phyloP scores from a whole-genome alignment of 148 eudicot genomes.

The Suaeda aralocaspica region DNA sequence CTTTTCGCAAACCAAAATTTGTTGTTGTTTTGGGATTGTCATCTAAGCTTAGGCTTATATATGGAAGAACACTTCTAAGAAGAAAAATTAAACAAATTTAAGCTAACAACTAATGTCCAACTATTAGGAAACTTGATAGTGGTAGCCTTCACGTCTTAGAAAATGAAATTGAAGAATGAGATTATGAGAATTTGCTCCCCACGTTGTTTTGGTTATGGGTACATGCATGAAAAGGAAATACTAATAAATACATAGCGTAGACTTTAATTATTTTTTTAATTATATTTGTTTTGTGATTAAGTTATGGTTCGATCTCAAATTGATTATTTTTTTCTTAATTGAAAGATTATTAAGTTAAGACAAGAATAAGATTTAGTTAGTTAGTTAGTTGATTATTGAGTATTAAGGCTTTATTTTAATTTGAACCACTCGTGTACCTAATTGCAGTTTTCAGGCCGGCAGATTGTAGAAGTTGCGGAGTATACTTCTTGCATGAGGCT shows the following conservation, averaged over 20 bases:
- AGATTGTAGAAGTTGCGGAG: too few relatives aligned
- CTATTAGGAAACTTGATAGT: constrained; percentile 17
- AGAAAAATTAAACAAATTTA: background rate
- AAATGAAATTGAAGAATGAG: background rate
- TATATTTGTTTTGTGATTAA: background rate
- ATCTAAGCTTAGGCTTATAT: constrained; percentile 6
- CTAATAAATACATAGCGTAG: background rate
- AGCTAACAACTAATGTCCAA: constrained; percentile 3
- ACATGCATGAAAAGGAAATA: constrained; percentile 1
- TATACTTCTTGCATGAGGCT: too few relatives aligned
- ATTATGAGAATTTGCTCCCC: constrained; percentile 23
- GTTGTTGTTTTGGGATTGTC: background rate
- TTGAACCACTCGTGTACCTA: background rate
- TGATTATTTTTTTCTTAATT: background rate
- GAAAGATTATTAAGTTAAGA: background rate
- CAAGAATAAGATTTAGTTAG: constrained; percentile 4
- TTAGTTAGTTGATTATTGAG: background rate
- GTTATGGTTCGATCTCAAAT: too few relatives aligned
- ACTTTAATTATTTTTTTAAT: background rate
- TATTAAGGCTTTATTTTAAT: background rate
- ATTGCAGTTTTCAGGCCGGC: too few relatives aligned
- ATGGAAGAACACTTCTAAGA: constrained; percentile 13
- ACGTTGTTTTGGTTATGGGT: constrained; percentile 20
- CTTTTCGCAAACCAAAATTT: background rate
- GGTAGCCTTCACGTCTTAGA: constrained; percentile 33